Percentiles rank a stretch among this genome's conserved stretches.
Evolutionary conservation across 2,329 filamentous ascomycete genomes (phyloP).

Genomic region (Monosporascus sp.): DNA sequence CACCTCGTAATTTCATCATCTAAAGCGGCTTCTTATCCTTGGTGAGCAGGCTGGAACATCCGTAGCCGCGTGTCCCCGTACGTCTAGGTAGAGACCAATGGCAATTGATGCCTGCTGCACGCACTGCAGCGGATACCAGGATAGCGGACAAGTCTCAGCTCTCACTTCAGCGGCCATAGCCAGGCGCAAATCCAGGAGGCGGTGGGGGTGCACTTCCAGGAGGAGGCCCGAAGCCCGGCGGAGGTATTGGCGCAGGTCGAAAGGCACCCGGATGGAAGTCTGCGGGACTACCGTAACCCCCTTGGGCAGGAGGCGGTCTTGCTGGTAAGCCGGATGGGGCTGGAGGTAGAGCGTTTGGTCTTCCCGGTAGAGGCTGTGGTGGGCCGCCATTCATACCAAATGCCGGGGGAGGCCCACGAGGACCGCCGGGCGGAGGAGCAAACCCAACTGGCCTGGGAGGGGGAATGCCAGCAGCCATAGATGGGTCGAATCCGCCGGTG

Average conservation of each 20-base stretch:
- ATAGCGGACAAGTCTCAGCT: not conserved
- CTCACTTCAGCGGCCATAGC: constrained; percentile 19
- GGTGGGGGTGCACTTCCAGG: constrained; percentile 20
- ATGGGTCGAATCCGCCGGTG: constrained; percentile 20
- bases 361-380: constrained; percentile 22
- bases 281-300: constrained; percentile 61
- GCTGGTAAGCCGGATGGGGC: constrained; percentile 57
- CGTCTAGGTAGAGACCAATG: no score
- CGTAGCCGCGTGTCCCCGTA: no score
- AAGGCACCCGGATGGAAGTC: constrained; percentile 43
- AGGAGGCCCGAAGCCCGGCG: constrained; percentile 40
- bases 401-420: constrained; percentile 25
- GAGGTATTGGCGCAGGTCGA: constrained; percentile 34
- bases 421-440: constrained; percentile 19
- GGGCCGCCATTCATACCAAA: constrained; percentile 36
- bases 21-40: no score
- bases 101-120: no score
- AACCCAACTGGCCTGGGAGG: constrained; percentile 34
- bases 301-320: constrained; percentile 64
- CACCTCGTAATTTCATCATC: no score
- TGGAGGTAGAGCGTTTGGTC: constrained; percentile 43
- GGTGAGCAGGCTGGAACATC: no score
- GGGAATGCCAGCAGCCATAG: constrained; percentile 29
- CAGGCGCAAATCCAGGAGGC: constrained; percentile 23
- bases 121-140: not conserved